A percentile compares a stretch with the other conserved stretches of the same genome.
phyloP scores from a whole-genome alignment of 257 asterid species.

The Solanum corneliomulleri region DNA sequence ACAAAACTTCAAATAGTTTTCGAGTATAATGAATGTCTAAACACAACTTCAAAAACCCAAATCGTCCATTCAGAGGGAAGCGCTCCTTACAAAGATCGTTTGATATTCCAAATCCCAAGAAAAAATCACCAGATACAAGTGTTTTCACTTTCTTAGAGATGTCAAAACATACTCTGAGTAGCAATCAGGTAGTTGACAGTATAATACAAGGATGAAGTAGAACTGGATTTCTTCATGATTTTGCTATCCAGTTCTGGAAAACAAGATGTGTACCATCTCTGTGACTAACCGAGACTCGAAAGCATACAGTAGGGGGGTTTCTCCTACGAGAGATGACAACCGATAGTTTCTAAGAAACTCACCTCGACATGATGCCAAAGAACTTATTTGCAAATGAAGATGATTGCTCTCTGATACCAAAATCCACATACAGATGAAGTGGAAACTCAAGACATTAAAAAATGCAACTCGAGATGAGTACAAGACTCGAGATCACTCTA shows the following conservation, averaged over 20 bases:
- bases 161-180: not conserved
- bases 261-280: not conserved
- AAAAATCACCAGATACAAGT: not conserved
- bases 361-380: not conserved
- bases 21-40: too few relatives aligned
- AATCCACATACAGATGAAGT: not conserved
- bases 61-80: too few relatives aligned
- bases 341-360: not conserved
- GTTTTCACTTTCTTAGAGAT: not conserved
- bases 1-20: too few relatives aligned
- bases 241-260: not conserved
- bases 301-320: not conserved
- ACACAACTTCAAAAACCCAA: too few relatives aligned
- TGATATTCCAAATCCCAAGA: not conserved
- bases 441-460: not conserved
- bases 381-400: not conserved
- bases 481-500: not conserved
- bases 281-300: not conserved
- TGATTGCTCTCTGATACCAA: not conserved
- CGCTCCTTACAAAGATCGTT: not conserved
- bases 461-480: not conserved
- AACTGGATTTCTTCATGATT: not conserved
- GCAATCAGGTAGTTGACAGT: not conserved
- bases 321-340: not conserved
- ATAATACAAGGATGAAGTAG: not conserved